phyloP scores from a whole-genome alignment of 2,329 filamentous ascomycete species.

The Fusarium sp. region DNA sequence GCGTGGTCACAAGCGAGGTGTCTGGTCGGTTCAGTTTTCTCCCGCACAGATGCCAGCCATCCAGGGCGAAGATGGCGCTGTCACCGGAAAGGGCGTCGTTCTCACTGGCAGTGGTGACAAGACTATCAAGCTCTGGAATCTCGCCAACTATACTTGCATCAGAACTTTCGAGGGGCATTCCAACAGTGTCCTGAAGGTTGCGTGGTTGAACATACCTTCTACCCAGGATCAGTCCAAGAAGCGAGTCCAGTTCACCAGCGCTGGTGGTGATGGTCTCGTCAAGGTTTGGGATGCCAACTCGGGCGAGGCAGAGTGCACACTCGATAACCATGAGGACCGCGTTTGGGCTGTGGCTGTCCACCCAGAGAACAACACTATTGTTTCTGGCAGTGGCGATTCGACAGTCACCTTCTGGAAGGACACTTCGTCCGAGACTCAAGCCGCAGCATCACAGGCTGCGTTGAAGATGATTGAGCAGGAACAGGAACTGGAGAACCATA shows the following conservation, averaged over 20 bases:
- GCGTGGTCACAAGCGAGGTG: constrained; percentile 89
- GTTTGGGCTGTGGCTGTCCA: constrained; percentile 89
- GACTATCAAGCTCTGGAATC: constrained; percentile 92
- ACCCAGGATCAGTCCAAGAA: constrained; percentile 62
- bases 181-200: constrained; percentile 91
- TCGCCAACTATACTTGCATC: constrained; percentile 90
- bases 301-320: constrained; percentile 84
- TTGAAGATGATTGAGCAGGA: constrained; percentile 89
- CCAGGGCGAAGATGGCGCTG: constrained; percentile 73
- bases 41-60: constrained; percentile 78
- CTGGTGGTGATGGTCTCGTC: constrained; percentile 91
- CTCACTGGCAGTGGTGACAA: constrained; percentile 95
- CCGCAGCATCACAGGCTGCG: constrained; percentile 74
- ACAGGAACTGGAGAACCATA: constrained; percentile 91
- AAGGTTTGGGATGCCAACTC: constrained; percentile 93
- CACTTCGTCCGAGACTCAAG: constrained; percentile 81
- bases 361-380: constrained; percentile 72
- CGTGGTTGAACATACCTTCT: constrained; percentile 73
- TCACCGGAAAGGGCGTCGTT: constrained; percentile 80
- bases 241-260: constrained; percentile 78
- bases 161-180: constrained; percentile 96
- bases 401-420: constrained; percentile 96
- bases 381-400: constrained; percentile 91
- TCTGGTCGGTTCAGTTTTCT: constrained; percentile 94
- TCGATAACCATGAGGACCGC: constrained; percentile 96